Evolutionary conservation across 495 filamentous ascomycete species (phyloP).

Genomic region (Neurospora intermedia): DNA sequence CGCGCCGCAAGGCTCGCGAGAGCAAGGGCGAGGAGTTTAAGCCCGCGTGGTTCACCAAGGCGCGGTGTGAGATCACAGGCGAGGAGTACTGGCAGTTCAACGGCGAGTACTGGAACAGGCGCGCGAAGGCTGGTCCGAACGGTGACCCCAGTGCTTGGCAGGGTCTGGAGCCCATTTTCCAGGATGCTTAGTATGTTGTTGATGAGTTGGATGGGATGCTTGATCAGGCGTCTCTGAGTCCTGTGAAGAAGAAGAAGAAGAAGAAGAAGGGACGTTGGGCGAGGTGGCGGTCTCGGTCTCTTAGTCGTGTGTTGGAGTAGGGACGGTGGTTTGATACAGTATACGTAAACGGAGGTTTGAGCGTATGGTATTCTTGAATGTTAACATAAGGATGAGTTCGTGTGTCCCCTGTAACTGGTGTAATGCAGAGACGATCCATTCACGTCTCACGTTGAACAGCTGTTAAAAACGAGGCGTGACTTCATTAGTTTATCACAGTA

Average conservation of each 20-base stretch:
- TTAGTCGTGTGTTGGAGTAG: not conserved
- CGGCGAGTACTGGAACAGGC: constrained; percentile 74
- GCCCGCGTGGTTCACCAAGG: constrained; percentile 77
- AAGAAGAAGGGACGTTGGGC: not conserved
- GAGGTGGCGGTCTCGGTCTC: not conserved
- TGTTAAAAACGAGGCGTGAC: not conserved
- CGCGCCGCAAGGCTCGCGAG: constrained; percentile 62
- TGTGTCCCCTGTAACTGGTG: not conserved
- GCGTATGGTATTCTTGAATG: not conserved
- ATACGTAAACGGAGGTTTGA: not conserved
- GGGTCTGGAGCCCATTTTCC: constrained; percentile 39
- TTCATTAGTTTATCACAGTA: not conserved
- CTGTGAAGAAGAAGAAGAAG: not conserved
- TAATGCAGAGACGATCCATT: not conserved
- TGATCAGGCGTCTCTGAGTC: not conserved
- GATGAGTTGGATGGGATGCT: not conserved
- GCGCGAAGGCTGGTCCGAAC: constrained; percentile 41
- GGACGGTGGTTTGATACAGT: not conserved
- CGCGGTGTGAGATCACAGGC: constrained; percentile 64
- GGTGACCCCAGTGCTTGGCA: constrained; percentile 36
- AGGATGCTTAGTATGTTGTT: not conserved
- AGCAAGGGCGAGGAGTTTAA: constrained; percentile 65
- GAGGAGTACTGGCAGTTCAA: constrained; percentile 86
- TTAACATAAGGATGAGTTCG: not conserved
- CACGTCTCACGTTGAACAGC: not conserved